phyloP scores from a whole-genome alignment of 495 filamentous ascomycete species.

The Aspergillus cristatus region DNA sequence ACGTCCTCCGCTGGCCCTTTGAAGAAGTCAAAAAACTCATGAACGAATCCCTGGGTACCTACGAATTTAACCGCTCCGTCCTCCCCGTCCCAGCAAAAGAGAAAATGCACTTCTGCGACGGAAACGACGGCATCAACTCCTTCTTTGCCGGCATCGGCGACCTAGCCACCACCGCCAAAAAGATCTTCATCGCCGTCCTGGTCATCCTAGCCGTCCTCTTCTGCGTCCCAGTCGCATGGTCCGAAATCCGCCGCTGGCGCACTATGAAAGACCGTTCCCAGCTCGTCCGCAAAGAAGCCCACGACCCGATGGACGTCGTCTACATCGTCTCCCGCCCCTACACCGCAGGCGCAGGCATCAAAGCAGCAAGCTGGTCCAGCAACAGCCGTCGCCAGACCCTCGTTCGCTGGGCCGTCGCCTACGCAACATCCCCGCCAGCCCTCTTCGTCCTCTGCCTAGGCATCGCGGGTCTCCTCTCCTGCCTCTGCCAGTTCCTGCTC shows the following conservation, averaged over 20 bases:
- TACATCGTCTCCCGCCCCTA: conserved; percentile 78
- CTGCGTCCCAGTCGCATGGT: conserved; percentile 66
- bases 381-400: conserved; percentile 59
- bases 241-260: conserved; percentile 73
- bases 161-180: conserved; percentile 52
- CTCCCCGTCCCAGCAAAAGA: conserved; percentile 79
- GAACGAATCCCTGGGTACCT: conserved; percentile 54
- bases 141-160: conserved; percentile 71
- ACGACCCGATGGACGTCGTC: conserved; percentile 80
- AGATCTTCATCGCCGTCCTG: conserved; percentile 65
- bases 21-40: conserved; percentile 62
- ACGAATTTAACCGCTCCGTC: conserved; percentile 63
- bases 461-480: conserved; percentile 74
- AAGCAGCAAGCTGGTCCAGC: conserved; percentile 58
- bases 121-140: conserved; percentile 70
- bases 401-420: conserved; percentile 77
- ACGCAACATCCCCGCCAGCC: conserved; percentile 74
- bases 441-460: conserved; percentile 82
- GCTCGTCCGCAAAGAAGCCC: conserved; percentile 52
- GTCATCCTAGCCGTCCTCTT: conserved; percentile 58
- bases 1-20: conserved; percentile 67
- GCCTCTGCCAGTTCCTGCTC: conserved; percentile 76
- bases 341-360: conserved; percentile 61
- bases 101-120: conserved; percentile 75
- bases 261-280: conserved; percentile 58